phyloP scores from a whole-genome alignment of 768 basidiomycete genomes.

The Hydnomerulius pinastri region DNA sequence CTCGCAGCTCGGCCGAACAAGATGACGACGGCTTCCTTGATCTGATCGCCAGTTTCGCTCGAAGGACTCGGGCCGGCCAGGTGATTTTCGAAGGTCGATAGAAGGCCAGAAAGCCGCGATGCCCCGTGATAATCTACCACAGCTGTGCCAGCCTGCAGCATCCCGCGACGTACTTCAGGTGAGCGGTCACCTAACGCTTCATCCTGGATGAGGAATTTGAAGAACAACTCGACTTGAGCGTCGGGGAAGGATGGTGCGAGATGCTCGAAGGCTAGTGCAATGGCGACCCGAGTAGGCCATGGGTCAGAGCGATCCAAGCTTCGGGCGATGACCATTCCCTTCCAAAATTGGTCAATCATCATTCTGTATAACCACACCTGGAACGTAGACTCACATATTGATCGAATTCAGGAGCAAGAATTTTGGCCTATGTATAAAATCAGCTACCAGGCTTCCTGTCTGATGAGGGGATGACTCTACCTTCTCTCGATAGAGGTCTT shows the following conservation, averaged over 20 bases:
- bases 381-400: conserved; percentile 67
- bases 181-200: conserved; percentile 86
- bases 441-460: not conserved
- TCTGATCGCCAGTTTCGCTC: conserved; percentile 78
- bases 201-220: conserved; percentile 82
- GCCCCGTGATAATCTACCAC: conserved; percentile 86
- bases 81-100: conserved; percentile 79
- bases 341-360: conserved; percentile 7
- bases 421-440: conserved; percentile 59
- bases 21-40: conserved; percentile 94
- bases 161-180: conserved; percentile 77
- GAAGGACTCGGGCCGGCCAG: conserved; percentile 55
- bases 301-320: conserved; percentile 89
- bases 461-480: conserved; percentile 33
- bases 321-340: conserved; percentile 93
- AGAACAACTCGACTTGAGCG: conserved; percentile 66
- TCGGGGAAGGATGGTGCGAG: conserved; percentile 68
- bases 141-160: conserved; percentile 82
- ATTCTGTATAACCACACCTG: not conserved
- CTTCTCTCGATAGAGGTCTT: conserved; percentile 84
- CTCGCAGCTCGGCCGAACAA: conserved; percentile 90
- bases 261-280: conserved; percentile 64
- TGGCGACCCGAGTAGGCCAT: conserved; percentile 80
- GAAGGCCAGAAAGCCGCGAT: conserved; percentile 67
- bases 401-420: conserved; percentile 90